These are phyloP conservation scores for Amauroascus niger DNA, from an alignment of 2,329 filamentous ascomycete species.

Conservation along the genomic window DNA sequence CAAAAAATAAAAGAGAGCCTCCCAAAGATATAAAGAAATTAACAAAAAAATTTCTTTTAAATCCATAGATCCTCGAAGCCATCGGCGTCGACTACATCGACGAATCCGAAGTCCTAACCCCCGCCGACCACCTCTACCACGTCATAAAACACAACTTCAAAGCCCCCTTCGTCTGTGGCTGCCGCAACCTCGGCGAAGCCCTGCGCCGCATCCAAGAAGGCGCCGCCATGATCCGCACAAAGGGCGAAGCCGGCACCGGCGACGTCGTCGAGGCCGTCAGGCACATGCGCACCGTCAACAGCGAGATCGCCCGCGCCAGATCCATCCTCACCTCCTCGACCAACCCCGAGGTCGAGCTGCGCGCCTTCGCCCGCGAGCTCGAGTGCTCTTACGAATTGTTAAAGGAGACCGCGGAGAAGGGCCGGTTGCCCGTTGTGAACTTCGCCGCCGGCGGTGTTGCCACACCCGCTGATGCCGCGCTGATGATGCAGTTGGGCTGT, in stretches of 20 bases:
- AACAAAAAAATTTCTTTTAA: background rate
- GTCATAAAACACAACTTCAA: constrained; percentile 78
- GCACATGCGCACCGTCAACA: constrained; percentile 86
- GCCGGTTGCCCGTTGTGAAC: constrained; percentile 88
- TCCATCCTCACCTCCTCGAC: constrained; percentile 39
- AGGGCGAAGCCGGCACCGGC: constrained; percentile 93
- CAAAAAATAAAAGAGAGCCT: too few species aligned
- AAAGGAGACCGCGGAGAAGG: constrained; percentile 75
- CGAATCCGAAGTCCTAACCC: constrained; percentile 94
- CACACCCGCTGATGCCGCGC: constrained; percentile 90
- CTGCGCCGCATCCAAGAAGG: constrained; percentile 84
- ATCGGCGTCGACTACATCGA: constrained; percentile 97
- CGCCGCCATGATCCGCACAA: constrained; percentile 97
- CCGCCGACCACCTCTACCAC: constrained; percentile 82
- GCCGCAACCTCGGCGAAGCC: constrained; percentile 87
- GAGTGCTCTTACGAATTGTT: constrained; percentile 69
- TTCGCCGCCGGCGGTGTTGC: constrained; percentile 98
- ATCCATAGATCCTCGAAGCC: constrained; percentile 70
- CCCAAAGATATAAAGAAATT: background rate
- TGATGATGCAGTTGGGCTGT: constrained; percentile 99
- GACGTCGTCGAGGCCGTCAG: constrained; percentile 94
- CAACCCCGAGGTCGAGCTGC: constrained; percentile 58
- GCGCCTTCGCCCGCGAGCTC: constrained; percentile 71
- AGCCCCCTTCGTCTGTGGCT: constrained; percentile 91
- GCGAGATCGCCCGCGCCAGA: constrained; percentile 65